Evolutionary conservation across 1,284 basidiomycete genomes (phyloP).

Genomic region (Apiotrichum sp.): DNA sequence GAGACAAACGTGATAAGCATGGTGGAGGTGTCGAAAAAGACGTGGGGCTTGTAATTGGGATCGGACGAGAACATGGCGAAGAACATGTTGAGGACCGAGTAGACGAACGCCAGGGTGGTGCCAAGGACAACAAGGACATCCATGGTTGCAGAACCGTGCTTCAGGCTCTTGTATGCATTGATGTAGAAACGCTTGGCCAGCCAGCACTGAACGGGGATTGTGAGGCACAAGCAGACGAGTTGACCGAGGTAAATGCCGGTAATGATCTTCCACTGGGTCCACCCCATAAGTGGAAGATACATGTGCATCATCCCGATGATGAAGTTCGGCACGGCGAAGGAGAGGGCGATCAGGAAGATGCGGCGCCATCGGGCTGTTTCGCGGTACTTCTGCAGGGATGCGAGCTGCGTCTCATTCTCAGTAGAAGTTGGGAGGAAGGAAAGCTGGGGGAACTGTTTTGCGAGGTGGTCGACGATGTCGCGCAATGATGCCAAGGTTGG

Average conservation of each 20-base stretch:
- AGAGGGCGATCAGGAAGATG: conserved; percentile 68
- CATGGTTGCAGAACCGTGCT: conserved; percentile 76
- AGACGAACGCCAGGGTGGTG: conserved; percentile 87
- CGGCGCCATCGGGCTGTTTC: conserved; percentile 84
- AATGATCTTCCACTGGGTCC: conserved; percentile 48
- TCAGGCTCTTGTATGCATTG: conserved; percentile 82
- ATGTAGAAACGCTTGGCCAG: conserved; percentile 81
- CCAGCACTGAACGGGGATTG: conserved; percentile 90
- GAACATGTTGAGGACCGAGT: conserved; percentile 71
- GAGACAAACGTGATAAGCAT: conserved; percentile 98
- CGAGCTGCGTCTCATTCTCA: conserved; percentile 63
- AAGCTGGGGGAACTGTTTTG: conserved; percentile 53
- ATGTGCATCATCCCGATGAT: conserved; percentile 83
- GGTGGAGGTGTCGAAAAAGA: conserved; percentile 98
- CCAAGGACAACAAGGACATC: conserved; percentile 95
- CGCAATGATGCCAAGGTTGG: conserved; percentile 67
- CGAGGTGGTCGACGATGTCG: conserved; percentile 77
- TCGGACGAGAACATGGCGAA: conserved; percentile 55
- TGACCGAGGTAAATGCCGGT: conserved; percentile 77
- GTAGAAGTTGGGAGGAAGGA: conserved; percentile 42
- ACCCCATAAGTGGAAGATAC: conserved; percentile 48
- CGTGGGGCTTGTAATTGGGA: conserved; percentile 67
- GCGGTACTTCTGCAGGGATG: conserved; percentile 82
- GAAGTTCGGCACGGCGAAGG: conserved; percentile 88
- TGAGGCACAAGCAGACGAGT: conserved; percentile 70